These are phyloP conservation scores for Eudorina sp. DNA, from an alignment of 139 green algal species.

Conservation along the genomic window DNA sequence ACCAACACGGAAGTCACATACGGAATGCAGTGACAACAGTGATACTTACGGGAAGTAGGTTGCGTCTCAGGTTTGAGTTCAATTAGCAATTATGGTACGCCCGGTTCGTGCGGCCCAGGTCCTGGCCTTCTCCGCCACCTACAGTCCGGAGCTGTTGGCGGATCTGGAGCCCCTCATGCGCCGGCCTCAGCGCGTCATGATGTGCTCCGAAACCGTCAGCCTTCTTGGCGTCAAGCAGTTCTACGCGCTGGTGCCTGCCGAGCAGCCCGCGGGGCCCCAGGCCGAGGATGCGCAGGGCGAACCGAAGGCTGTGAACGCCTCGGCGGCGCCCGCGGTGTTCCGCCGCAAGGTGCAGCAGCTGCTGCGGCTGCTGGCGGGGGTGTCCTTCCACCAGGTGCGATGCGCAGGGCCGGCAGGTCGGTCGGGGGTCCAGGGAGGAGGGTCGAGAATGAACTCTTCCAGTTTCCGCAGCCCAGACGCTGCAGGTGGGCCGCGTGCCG, in stretches of 20 bases:
- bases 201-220: constrained; percentile 51
- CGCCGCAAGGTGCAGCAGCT: constrained; percentile 63
- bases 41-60: too few species aligned
- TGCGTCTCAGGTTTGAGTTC: too few species aligned
- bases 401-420: not conserved
- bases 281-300: not conserved
- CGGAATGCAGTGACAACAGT: too few species aligned
- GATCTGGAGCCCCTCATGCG: constrained; percentile 75
- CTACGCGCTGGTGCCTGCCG: constrained; percentile 63
- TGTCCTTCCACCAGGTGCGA: constrained; percentile 77
- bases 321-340: constrained; percentile 39
- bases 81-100: too few species aligned
- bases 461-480: too few species aligned
- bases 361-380: constrained; percentile 58
- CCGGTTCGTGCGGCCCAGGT: constrained; percentile 69
- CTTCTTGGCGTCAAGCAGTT: constrained; percentile 78
- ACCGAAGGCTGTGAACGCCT: not conserved
- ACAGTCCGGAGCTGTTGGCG: constrained; percentile 63
- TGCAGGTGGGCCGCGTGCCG: too few species aligned
- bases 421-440: too few species aligned
- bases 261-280: not conserved
- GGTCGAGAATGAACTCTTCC: too few species aligned
- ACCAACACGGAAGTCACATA: too few species aligned
- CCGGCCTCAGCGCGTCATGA: constrained; percentile 74
- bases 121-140: constrained; percentile 86